These are phyloP conservation scores for Xylaria polymorpha DNA, from an alignment of 2,329 filamentous ascomycete species.

Conservation along the genomic window DNA sequence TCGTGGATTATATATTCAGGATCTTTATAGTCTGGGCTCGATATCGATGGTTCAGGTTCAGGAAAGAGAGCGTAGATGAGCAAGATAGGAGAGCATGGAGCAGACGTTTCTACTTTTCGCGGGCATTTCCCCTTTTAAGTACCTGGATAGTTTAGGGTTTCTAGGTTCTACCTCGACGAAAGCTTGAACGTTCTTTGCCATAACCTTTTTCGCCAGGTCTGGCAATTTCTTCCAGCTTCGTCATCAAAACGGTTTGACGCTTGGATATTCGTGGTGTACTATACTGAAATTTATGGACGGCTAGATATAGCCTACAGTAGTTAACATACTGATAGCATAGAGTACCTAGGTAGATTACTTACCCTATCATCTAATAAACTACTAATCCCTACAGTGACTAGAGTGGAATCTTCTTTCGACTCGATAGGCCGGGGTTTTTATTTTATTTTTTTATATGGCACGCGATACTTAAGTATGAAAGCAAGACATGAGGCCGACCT, in stretches of 20 bases:
- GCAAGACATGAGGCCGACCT: no score
- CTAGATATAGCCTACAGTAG: no score
- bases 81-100: no score
- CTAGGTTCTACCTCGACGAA: background rate
- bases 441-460: background rate
- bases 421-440: background rate
- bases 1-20: background rate
- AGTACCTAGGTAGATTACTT: no score
- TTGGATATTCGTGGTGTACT: background rate
- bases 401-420: no score
- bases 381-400: no score
- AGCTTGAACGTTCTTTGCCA: background rate
- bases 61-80: background rate
- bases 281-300: background rate
- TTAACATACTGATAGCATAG: no score
- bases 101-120: background rate
- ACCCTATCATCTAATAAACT: no score
- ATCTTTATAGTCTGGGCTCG: background rate
- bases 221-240: background rate
- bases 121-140: background rate
- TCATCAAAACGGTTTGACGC: background rate
- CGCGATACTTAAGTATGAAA: background rate
- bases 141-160: background rate
- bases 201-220: background rate
- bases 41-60: background rate